Base-by-base conservation (phyloP, 2,329 filamentous ascomycete species). In the Trichoderma hamatum region DNA sequence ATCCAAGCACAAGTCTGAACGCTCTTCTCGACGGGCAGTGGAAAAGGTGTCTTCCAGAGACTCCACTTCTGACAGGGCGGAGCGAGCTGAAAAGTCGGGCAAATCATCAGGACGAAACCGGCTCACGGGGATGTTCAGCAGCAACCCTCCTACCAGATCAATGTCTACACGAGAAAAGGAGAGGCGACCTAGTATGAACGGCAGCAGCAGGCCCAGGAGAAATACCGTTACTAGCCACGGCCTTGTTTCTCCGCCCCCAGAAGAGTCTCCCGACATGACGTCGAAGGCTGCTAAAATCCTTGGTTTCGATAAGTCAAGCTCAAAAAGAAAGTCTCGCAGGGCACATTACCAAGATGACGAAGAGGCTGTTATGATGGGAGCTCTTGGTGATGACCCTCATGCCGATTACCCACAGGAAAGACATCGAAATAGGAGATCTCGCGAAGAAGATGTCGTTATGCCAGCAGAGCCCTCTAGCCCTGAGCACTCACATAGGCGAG, bases 221-320 rank as follows among this genome's bases (percentile, higher is more conserved):
- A 85, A 89, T 71, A 91, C 92, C 0, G 80, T 91, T 19, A 91
- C 93, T 65, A 86, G 82, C 32, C 84, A 84, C 71, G 91, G 89
- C 9, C 82, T 94, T 70, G 84, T 87, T 56, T 92, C 92, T 24
- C 92, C 92, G 3, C 91, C 92, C 10, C 88, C 90, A 2, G 92
- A 94, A 34, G 88, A 91, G 36, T 81, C 84, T 52, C 84, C 85
- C 3, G 86, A 88, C 63, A 85, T 93, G 76, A 86, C 90, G 9
- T 85, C 88, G 56, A 97, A 96, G 79, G 93, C 92, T 32, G 92
- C 92, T 36, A 94, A 90, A 79, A 80, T 95, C 64, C 88, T 96
- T 2, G 88, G 94, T 82, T 73, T 86, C 28, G 83, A 83, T 51
- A 81, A 80, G 65, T 77, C 79, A 16, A 76, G 75, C 54, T 79